Base-by-base conservation (phyloP, 2,329 filamentous ascomycete species). In the Phialophora expanda region DNA sequence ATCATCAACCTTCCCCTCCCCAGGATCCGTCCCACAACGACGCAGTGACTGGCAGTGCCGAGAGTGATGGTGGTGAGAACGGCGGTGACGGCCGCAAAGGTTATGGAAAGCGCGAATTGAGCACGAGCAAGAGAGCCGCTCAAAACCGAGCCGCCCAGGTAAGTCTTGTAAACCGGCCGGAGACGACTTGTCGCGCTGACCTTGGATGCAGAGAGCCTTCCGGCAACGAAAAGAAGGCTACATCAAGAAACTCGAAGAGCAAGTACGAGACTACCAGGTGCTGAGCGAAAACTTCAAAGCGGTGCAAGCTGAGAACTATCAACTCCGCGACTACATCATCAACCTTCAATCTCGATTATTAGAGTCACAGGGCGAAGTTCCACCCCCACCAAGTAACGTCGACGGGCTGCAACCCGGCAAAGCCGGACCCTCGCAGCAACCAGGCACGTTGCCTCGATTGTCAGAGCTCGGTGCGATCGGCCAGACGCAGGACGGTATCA, bases 61-160 rank as follows among this genome's bases (percentile, higher is more conserved):
- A 82, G 64, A 77, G 74, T 60, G 81, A 70, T 79, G 78, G 76
- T 60, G 82, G 83, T 51, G 81, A 79, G 56, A 78, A 79, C 41
- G 68, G 67, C 26, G 67, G 78, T 66, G 81, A 90, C 69, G 86
- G 88, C 69, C 85, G 89, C 59, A 94, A 95, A 79, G 89, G 89
- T 12, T 81, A 81, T 66, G 83, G 83, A 62, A 96, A 97, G 79
- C 87, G 95, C 61, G 94, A 97, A 79, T 82, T 99, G 67, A 97
- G 93, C 28, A 95, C 93, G 53, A 97, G 93, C 44, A 99, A 98
- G 82, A 90, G 95, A 71, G 95, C 95, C 30, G 95, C 95, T 9
- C 95, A 99, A 77, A 99, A 99, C 76, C 86, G 95, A 76, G 95
- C 94, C 73, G 95, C 95, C 61, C 95, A 99, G 88, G 95, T 97